Evolutionary conservation across 2,329 filamentous ascomycete genomes (phyloP), one percentile per base, ranked within the genome.

Genomic region (Neocucurbitaria cava): DNA sequence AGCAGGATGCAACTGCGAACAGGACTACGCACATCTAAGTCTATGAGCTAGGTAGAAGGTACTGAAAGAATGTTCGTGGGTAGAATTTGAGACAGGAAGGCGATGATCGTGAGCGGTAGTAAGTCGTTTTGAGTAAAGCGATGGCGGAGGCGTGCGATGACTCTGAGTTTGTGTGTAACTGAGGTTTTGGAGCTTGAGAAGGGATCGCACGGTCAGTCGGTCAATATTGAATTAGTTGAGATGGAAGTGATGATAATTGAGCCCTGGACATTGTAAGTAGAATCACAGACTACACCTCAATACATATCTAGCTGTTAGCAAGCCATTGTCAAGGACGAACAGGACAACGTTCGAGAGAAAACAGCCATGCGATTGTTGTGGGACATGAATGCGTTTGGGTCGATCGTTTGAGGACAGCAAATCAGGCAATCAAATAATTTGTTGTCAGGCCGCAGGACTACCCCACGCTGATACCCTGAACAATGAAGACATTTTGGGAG

Each of bases 11-110:
- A 13, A 43, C 36, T n/a, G 46, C 31, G 58, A 69, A 73, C 40
- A 65, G 33, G 26, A 70, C 56, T 24, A 47, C 33, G 49, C 69
- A 73, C 70, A 72, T 73, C 28, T 8, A n/a, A n/a, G n/a, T n/a
- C n/a, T n/a, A n/a, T n/a, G n/a, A n/a, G n/a, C n/a, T n/a, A n/a
- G n/a, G n/a, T n/a, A n/a, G n/a, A n/a, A n/a, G n/a, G n/a, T n/a
- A n/a, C n/a, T n/a, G n/a, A n/a, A n/a, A n/a, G n/a, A n/a, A n/a
- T n/a, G n/a, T n/a, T n/a, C n/a, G n/a, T n/a, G n/a, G n/a, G n/a
- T n/a, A n/a, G n/a, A n/a, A n/a, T n/a, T n/a, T n/a, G 24, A 26
- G 5, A 9, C 24, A 26, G 24, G 24, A 26, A 26, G 24, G 24
- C n/a, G n/a, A n/a, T n/a, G n/a, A n/a, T n/a, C n/a, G n/a, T n/a